These are phyloP conservation scores for Saccharomyces pastorianus DNA, from an alignment of 1,139 yeast species.

Conservation along the genomic window DNA sequence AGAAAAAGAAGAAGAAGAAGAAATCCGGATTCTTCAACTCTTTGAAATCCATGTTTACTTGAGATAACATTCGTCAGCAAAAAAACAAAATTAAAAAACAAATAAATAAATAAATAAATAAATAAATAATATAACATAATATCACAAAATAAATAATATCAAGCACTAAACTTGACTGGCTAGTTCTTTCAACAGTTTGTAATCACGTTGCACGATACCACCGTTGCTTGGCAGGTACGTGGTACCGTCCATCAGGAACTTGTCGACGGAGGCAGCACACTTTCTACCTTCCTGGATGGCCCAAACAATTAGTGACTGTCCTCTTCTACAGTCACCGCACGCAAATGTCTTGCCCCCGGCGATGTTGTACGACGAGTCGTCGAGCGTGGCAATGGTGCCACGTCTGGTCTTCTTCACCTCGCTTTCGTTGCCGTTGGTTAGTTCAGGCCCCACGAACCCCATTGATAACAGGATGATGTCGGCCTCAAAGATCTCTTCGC, in stretches of 20 bases:
- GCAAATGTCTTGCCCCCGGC: constrained; percentile 67
- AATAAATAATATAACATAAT: constrained; percentile 2
- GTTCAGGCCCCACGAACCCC: constrained; percentile 96
- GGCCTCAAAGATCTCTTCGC: constrained; percentile 90
- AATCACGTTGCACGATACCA: constrained; percentile 77
- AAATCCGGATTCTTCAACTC: constrained; percentile 17
- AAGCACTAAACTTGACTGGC: constrained; percentile 41
- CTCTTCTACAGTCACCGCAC: constrained; percentile 98
- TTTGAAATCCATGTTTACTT: constrained; percentile 7
- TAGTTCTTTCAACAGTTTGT: constrained; percentile 61
- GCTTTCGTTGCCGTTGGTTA: constrained; percentile 49
- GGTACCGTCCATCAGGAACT: constrained; percentile 57
- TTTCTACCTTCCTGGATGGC: constrained; percentile 99
- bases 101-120: constrained; percentile 1
- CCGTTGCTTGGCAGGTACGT: constrained; percentile 91
- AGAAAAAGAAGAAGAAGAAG: neutral
- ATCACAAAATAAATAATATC: constrained; percentile 6
- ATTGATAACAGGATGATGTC: constrained; percentile 88
- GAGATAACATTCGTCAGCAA: neutral
- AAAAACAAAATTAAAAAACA: neutral
- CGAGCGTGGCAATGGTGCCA: constrained; percentile 73
- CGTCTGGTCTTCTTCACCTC: constrained; percentile 68
- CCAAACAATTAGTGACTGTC: constrained; percentile 97
- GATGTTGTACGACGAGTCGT: constrained; percentile 66
- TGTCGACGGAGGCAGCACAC: constrained; percentile 91